Evolutionary conservation across 1,284 basidiomycete genomes (phyloP), one percentile per base, ranked within the genome.

Genomic region (Waitea zeae): DNA sequence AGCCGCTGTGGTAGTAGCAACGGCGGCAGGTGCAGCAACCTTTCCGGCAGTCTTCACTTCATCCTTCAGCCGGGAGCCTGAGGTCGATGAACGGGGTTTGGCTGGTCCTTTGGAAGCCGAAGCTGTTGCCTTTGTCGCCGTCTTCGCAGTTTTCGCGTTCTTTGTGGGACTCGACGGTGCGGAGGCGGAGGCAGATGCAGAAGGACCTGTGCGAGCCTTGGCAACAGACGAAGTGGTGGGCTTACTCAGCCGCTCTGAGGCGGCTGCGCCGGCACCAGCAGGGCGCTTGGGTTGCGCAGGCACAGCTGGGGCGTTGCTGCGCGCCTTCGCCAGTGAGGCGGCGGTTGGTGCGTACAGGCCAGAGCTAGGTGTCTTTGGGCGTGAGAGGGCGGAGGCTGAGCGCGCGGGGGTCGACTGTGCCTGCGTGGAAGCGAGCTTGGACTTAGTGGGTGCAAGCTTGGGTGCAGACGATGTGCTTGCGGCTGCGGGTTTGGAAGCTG

Each of bases 291-390:
- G 15, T 3, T 22, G 34, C 12, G 34, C 13, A 14, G 34, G 24
- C 13, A 26, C 17, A 17, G 34, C n/a, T 29, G 20, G 5, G 59
- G 57, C n/a, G 57, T 55, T 2, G 45, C 62, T 67, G 31, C 73
- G 67, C 29, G 73, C 61, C 30, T 61, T 64, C 0, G 80, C 79
- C 7, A 82, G 63, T 5, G 80, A 81, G 3, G 80, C 76, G 2
- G 78, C 79, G 1, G 79, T 83, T 1, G 80, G 79, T 11, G 80
- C 77, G 45, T 74, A 81, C 11, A 83, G 49, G 11, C 75, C 71
- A 1, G 49, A 45, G 14, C 46, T 47, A 14, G 46, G 47, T 7
- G 44, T 46, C 41, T 51, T 52, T 12, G 51, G 44, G 22, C 47
- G 45, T 15, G 46, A 30, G 13, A 43, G 32, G 28, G 45, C 36